Evolutionary conservation across 2,329 filamentous ascomycete genomes (phyloP).

Genomic region (Cyphellophora attinorum): DNA sequence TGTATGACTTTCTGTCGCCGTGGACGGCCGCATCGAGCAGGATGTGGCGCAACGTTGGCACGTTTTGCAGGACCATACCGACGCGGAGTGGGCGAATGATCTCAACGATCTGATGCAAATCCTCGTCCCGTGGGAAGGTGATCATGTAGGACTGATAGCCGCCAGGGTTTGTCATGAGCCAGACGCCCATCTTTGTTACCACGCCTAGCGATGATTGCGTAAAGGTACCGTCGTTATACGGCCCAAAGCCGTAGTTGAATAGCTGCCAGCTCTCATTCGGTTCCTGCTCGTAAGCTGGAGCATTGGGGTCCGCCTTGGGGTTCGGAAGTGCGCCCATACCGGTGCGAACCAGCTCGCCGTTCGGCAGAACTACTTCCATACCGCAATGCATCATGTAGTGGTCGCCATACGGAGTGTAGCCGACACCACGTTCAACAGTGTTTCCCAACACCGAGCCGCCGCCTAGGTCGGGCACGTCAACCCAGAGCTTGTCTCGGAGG

Average conservation of each 20-base stretch:
- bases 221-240: constrained; percentile 36
- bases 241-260: constrained; percentile 33
- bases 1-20: constrained; percentile 22
- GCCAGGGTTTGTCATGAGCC: constrained; percentile 44
- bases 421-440: constrained; percentile 35
- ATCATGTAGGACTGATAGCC: constrained; percentile 36
- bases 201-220: constrained; percentile 44
- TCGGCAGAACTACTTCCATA: constrained; percentile 34
- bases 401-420: constrained; percentile 27
- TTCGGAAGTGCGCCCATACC: constrained; percentile 29
- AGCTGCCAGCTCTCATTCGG: constrained; percentile 32
- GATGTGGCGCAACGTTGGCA: constrained; percentile 36
- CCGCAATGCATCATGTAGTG: constrained; percentile 38
- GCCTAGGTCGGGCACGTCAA: constrained; percentile 40
- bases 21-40: constrained; percentile 37
- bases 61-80: constrained; percentile 38
- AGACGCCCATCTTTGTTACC: constrained; percentile 46
- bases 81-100: constrained; percentile 27
- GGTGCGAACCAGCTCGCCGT: constrained; percentile 29
- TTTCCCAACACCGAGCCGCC: constrained; percentile 46
- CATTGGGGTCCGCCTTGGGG: constrained; percentile 4
- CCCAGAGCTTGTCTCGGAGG: constrained; percentile 33
- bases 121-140: constrained; percentile 40
- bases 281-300: constrained; percentile 6
- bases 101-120: constrained; percentile 33